These are phyloP conservation scores for Colletotrichum plurivorum DNA, from an alignment of 2,329 filamentous ascomycete species.

Conservation along the genomic window DNA sequence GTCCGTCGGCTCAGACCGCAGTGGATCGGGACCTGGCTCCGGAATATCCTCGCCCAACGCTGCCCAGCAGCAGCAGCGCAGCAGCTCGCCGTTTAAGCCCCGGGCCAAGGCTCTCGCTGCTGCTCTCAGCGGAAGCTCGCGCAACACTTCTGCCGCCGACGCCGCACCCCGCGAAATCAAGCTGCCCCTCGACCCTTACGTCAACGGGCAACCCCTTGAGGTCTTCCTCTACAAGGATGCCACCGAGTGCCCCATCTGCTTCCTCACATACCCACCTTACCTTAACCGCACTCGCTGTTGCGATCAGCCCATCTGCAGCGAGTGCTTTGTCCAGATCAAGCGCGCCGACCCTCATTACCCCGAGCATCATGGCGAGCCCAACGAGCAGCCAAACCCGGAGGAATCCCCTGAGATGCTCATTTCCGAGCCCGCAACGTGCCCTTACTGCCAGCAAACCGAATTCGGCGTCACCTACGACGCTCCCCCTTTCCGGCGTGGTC, in stretches of 20 bases:
- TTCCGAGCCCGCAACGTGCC: slow-evolving; percentile 92
- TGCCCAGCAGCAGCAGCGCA: slow-evolving; percentile 53
- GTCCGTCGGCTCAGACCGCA: slow-evolving; percentile 82
- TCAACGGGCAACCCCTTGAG: slow-evolving; percentile 95
- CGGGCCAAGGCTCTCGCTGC: slow-evolving; percentile 92
- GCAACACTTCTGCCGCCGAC: slow-evolving; percentile 80
- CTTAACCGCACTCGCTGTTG: slow-evolving; percentile 96
- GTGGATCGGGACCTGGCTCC: slow-evolving; percentile 69
- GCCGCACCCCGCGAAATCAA: slow-evolving; percentile 83
- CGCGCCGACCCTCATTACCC: slow-evolving; percentile 91
- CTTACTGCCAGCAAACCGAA: slow-evolving; percentile 94
- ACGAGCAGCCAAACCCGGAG: slow-evolving; percentile 57
- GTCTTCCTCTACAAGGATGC: slow-evolving; percentile 95
- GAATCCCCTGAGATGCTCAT: slow-evolving; percentile 77
- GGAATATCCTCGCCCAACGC: slow-evolving; percentile 68
- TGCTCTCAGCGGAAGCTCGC: slow-evolving; percentile 80
- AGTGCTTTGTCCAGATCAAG: slow-evolving; percentile 99
- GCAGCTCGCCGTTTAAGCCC: slow-evolving; percentile 79
- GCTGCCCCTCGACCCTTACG: slow-evolving; percentile 85
- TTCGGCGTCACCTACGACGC: slow-evolving; percentile 97
- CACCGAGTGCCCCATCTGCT: slow-evolving; percentile 94
- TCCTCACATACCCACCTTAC: slow-evolving; percentile 94
- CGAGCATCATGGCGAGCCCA: slow-evolving; percentile 75
- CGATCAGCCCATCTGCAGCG: slow-evolving; percentile 95
- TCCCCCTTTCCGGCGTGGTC: slow-evolving; percentile 87